phyloP scores from a whole-genome alignment of 306 rosid genomes.

The Carpinus fangiana region DNA sequence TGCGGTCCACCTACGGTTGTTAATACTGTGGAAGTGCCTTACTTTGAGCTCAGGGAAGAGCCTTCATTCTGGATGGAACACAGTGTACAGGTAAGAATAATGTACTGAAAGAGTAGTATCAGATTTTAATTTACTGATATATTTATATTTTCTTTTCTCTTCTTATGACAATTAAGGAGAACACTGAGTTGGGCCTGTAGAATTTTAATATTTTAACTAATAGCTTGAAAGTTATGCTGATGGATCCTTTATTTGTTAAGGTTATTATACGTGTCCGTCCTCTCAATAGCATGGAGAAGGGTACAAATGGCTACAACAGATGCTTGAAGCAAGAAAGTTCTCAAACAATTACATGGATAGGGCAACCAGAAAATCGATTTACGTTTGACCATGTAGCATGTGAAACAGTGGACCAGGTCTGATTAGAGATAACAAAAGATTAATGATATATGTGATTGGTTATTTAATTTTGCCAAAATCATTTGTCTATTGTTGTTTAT shows the following conservation, averaged over 20 bases:
- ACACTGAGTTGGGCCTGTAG: background rate
- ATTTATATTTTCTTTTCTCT: background rate
- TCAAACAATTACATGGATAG: conserved; percentile 76
- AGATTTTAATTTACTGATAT: background rate
- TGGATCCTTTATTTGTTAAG: conserved; percentile 35
- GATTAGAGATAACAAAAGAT: conserved; percentile 16
- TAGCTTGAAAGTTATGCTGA: conserved; percentile 29
- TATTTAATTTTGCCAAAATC: conserved; percentile 19
- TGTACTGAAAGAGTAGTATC: background rate
- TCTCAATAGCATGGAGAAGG: conserved; percentile 78
- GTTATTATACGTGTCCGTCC: conserved; percentile 97
- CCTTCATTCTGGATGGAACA: conserved; percentile 95
- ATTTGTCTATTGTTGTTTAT: background rate
- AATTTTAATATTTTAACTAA: conserved; percentile 9
- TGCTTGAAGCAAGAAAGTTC: conserved; percentile 87
- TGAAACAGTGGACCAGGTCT: conserved; percentile 92
- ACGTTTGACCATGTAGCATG: conserved; percentile 98
- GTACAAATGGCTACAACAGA: conserved; percentile 64
- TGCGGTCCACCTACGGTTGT: conserved; percentile 51
- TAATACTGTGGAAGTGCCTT: conserved; percentile 87
- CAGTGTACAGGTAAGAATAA: conserved; percentile 73
- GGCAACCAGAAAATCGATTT: conserved; percentile 82
- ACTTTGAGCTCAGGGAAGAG: conserved; percentile 94
- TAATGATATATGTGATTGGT: background rate
- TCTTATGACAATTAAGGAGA: background rate